Evolutionary conservation across 1,284 basidiomycete genomes (phyloP), one percentile per base, ranked within the genome.

Genomic region (Ustilago cynodontis): DNA sequence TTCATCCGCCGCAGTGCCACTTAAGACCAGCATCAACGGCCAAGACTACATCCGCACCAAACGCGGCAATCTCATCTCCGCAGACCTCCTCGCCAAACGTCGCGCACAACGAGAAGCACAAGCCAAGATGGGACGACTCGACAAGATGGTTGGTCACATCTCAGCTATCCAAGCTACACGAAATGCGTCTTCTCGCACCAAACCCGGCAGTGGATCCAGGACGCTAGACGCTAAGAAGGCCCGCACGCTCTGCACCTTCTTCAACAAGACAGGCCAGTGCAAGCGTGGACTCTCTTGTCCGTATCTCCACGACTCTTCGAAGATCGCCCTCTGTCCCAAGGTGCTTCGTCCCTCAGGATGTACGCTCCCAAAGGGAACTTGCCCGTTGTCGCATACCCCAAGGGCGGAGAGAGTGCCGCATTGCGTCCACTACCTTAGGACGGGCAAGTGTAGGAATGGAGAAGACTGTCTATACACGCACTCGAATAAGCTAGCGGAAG

Each of bases 1-100:
- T 18, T 41, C 52, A 1, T 9, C 49, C 37, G 33, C 52, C 11
- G 51, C 49, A 20, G 63, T 68, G 0, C 75, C 71, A 31, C 71
- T 71, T n/a, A 64, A 82, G 62, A 81, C 86, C 37, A 79, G 80
- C n/a, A 84, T 87, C 61, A 83, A 82, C 26, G 87, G 87, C 10
- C 82, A 86, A 55, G 65, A 82, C 14, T 88, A 86, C 71, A 73
- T 86, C 9, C 76, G 87, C 10, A 88, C 87, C 22, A 87, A 87
- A 63, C 76, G 83, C 2, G 87, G 87, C 52, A 87, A 88, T 72
- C 79, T 88, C n/a, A 83, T 88, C 60, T 83, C 85, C 26, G 70
- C 76, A 20, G 76, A 75, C 7, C 71, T 82, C 18, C 78, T 85
- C 16, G 79, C 77, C n/a, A 79, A 80, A 54, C 71, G 80, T 5